Evolutionary conservation across 2,329 filamentous ascomycete genomes (phyloP).

Genomic region (Verticillium longisporum): DNA sequence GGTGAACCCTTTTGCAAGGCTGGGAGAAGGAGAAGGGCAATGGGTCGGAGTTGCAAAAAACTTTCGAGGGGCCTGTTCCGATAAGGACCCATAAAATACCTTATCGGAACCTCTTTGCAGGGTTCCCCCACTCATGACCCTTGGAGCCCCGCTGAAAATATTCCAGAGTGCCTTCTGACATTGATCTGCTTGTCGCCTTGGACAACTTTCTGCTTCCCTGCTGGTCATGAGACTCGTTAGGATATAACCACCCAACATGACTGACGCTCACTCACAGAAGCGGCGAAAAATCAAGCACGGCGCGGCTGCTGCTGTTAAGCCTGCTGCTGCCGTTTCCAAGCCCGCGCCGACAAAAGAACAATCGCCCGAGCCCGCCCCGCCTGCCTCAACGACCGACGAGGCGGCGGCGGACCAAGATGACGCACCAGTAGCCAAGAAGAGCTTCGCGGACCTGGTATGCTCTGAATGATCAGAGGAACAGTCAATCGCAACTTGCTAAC

Average conservation of each 20-base stretch:
- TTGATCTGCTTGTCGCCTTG: neutral
- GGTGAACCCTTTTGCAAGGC: neutral
- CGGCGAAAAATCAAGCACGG: neutral
- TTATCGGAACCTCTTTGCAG: slow-evolving; percentile 4
- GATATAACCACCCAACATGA: neutral
- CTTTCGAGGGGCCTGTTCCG: slow-evolving; percentile 7
- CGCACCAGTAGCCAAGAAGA: slow-evolving; percentile 34
- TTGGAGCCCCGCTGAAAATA: neutral
- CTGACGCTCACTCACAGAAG: neutral
- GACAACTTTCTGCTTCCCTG: neutral
- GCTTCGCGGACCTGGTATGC: slow-evolving; percentile 58
- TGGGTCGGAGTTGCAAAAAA: slow-evolving; percentile 6
- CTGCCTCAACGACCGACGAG: neutral
- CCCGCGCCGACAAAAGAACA: neutral
- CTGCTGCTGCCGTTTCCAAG: neutral
- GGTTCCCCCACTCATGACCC: neutral
- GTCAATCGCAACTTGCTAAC: neutral
- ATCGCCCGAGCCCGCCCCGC: neutral
- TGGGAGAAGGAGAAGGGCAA: neutral
- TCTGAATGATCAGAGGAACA: neutral
- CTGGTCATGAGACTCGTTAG: neutral
- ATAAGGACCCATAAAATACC: neutral
- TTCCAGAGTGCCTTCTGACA: neutral
- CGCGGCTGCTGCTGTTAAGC: neutral
- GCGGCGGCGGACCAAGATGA: neutral